Evolutionary conservation across 768 basidiomycete species (phyloP).

Genomic region (Suillus subalutaceus): DNA sequence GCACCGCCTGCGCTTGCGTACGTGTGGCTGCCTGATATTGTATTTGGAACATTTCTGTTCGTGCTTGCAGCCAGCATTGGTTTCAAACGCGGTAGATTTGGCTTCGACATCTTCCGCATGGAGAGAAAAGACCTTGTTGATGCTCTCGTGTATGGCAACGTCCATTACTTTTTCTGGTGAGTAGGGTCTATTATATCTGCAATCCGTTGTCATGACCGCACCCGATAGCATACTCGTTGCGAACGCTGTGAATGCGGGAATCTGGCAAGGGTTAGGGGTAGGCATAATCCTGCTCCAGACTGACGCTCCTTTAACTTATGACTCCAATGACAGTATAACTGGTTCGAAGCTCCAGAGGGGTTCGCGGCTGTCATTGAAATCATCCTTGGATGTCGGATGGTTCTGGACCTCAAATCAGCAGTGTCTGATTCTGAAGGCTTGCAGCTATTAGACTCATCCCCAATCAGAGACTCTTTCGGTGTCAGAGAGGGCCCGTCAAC

Average conservation of each 20-base stretch:
- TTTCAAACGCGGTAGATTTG: neutral
- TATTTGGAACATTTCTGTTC: slow-evolving; percentile 6
- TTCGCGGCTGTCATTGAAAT: slow-evolving; percentile 7
- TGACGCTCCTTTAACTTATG: neutral
- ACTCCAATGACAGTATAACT: neutral
- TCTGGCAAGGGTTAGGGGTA: slow-evolving; percentile 3
- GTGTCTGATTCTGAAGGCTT: slow-evolving; percentile 5
- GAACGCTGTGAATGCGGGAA: neutral
- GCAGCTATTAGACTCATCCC: neutral
- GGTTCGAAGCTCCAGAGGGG: slow-evolving; percentile 5
- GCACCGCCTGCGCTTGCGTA: neutral
- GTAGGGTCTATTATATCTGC: neutral
- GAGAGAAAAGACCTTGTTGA: neutral
- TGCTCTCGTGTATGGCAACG: slow-evolving; percentile 4
- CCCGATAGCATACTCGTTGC: neutral
- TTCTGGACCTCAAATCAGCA: neutral
- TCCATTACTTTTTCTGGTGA: slow-evolving; percentile 4
- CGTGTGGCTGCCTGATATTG: slow-evolving; percentile 4
- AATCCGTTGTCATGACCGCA: neutral
- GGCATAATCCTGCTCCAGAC: neutral
- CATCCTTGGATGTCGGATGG: slow-evolving; percentile 6
- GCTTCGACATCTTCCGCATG: slow-evolving; percentile 2
- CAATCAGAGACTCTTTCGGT: neutral
- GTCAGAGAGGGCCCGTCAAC: neutral
- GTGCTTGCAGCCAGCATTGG: neutral